Evolutionary conservation across 257 asterid genomes (phyloP), one percentile per base, ranked within the genome.

Genomic region (Coffea eugenioides): DNA sequence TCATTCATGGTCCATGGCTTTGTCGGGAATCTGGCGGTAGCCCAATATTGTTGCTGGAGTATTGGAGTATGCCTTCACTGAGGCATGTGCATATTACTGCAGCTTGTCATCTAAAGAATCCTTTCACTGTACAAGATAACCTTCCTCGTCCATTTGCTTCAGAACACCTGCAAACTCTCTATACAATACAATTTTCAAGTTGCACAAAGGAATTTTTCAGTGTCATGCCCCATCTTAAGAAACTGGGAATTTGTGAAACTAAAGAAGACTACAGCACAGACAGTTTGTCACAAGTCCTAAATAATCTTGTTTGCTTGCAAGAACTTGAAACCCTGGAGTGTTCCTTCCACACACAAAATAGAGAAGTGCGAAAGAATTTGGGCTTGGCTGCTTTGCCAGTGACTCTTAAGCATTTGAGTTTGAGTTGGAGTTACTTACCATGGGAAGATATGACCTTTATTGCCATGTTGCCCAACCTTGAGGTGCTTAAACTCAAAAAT

Each of bases 11-110:
- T 77, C 82, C 80, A 6, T 79, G 77, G 82, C 72, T 2, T 16
- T 6, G 46, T 8, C 5, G 43, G 10, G 34, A 3, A 21, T 1
- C 41, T 13, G 48, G 56, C 43, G 56, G 61, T 77, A 9, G 69
- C 82, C 79, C 36, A 64, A 52, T 43, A 71, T 64, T 88, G 8
- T 78, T 84, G 3, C 1, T 75, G 21, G 85, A 78, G 12, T 71
- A 82, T 45, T 77, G 80, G 87, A 80, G 8, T 65, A 79, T 83
- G 84, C 69, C 80, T 12, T 74, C 77, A 11, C 43, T 84, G 48
- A 84, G 85, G 71, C 84, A 84, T 48, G 78, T 87, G 23, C 61
- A 76, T 25, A 3, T 70, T 73, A 79, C 69, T 49, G 82, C 84
- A 76, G 39, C 85, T 16, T 12, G 14, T 52, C 59, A 52, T 52